These are phyloP conservation scores for Paradendryphiella salina DNA, from an alignment of 2,329 filamentous ascomycete species.

Conservation along the genomic window DNA sequence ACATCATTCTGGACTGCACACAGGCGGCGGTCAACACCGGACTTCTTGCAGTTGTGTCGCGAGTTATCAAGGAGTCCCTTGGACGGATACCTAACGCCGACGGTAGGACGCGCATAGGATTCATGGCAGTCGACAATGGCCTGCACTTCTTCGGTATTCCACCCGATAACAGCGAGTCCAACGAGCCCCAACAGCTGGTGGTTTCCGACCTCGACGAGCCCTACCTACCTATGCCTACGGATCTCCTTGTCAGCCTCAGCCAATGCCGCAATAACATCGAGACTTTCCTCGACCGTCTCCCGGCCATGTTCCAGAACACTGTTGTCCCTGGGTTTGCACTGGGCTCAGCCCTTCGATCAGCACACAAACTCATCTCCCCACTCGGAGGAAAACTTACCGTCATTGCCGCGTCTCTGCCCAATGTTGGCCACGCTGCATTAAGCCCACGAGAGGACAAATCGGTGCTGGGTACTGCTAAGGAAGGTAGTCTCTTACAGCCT, in stretches of 20 bases:
- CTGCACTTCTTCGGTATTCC: slow-evolving; percentile 96
- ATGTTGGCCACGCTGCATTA: slow-evolving; percentile 88
- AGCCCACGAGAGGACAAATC: slow-evolving; percentile 92
- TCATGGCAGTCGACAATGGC: slow-evolving; percentile 92
- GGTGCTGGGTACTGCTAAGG: slow-evolving; percentile 88
- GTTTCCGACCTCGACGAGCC: slow-evolving; percentile 95
- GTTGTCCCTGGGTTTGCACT: slow-evolving; percentile 89
- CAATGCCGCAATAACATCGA: slow-evolving; percentile 92
- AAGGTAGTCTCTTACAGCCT: slow-evolving; percentile 83
- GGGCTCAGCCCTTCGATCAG: slow-evolving; percentile 88
- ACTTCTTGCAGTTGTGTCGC: slow-evolving; percentile 85
- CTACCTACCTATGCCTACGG: slow-evolving; percentile 90
- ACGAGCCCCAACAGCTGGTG: slow-evolving; percentile 87
- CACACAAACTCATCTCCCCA: slow-evolving; percentile 92
- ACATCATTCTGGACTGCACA: slow-evolving; percentile 34
- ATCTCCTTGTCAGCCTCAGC: slow-evolving; percentile 84
- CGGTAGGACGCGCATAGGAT: slow-evolving; percentile 86
- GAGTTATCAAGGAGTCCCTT: slow-evolving; percentile 91
- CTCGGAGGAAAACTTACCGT: slow-evolving; percentile 95
- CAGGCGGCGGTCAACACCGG: slow-evolving; percentile 75
- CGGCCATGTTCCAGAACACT: slow-evolving; percentile 95
- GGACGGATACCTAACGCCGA: slow-evolving; percentile 98
- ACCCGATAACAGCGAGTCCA: slow-evolving; percentile 80
- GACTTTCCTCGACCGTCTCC: slow-evolving; percentile 84
- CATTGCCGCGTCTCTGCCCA: slow-evolving; percentile 85